phyloP scores from a whole-genome alignment of 306 rosid genomes.

The Fragaria iinumae region DNA sequence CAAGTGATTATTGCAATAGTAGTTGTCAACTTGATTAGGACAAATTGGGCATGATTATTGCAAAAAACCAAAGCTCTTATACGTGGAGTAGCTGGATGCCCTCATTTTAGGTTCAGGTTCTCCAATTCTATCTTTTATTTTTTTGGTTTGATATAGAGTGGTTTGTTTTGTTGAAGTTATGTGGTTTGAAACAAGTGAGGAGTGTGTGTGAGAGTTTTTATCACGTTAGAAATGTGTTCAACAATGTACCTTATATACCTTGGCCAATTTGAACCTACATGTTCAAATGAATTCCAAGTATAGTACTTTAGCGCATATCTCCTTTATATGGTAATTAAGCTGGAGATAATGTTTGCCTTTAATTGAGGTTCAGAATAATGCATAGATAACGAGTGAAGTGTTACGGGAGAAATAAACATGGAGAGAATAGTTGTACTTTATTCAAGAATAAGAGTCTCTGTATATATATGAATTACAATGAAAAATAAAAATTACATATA shows the following conservation, averaged over 20 bases:
- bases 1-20: not conserved
- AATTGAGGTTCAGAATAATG: too few relatives aligned
- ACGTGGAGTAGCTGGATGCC: not conserved
- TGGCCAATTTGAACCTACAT: not conserved
- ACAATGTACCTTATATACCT: not conserved
- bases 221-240: not conserved
- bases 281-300: too few relatives aligned
- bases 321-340: not conserved
- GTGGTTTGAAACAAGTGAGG: not conserved
- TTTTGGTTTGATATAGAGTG: too few relatives aligned
- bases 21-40: not conserved
- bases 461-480: too few relatives aligned
- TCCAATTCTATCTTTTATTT: not conserved
- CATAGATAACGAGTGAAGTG: not conserved
- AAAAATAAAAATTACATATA: too few relatives aligned
- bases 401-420: too few relatives aligned
- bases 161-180: not conserved
- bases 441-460: too few relatives aligned
- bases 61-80: not conserved
- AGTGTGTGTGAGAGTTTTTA: not conserved
- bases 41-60: constrained; percentile 5
- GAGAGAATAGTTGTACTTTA: too few relatives aligned
- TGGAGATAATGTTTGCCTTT: not conserved
- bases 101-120: not conserved
- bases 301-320: not conserved